Evolutionary conservation across 495 filamentous ascomycete genomes (phyloP), one percentile per base, ranked within the genome.

Genomic region (Symbiotaphrina buchneri): DNA sequence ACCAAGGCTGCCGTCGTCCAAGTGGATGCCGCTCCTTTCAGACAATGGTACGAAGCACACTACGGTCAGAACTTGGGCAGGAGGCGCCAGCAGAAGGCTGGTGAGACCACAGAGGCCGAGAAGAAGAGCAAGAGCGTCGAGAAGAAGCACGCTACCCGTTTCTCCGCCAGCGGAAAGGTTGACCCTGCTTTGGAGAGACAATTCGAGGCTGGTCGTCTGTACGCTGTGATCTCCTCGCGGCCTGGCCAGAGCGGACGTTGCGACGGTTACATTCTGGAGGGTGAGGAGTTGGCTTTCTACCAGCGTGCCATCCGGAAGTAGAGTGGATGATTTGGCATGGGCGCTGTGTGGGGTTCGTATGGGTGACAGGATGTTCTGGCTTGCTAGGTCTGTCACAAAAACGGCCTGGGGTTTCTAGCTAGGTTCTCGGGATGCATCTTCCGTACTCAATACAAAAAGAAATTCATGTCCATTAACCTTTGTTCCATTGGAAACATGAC

Each of bases 21-120:
- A 65, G 65, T 97, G 61, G 87, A 97, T 58, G 90, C 90, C 40
- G 80, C 84, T 31, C 87, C 87, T 41, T 97, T 97, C 78, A 65
- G 87, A 52, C 90, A 95, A 66, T 97, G 87, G 87, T 97, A 91
- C 56, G 87, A 97, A 71, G 80, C 87, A 38, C 90, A 97, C 74
- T 97, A 97, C 64, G 87, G 87, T 49, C 66, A 76, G 56, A 42
- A 60, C 41, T 55, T 97, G 36, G 87, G 87, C 47, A 74, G 87
- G 45, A 70, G 79, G 53, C 77, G 84, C 61, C 85, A 93, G 65
- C 61, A 70, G 51, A 81, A 82, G 64, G 55, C 63, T 39, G 52
- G 52, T 35, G 34, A 6, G 6, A 19, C 25, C 18, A 28, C 22
- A 4, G 63, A 62, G 42, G 50, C 52, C 39, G 51, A 64, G 43